These are phyloP conservation scores for Exutisphaerella laricina DNA, from an alignment of 2,329 filamentous ascomycete species.

Conservation along the genomic window DNA sequence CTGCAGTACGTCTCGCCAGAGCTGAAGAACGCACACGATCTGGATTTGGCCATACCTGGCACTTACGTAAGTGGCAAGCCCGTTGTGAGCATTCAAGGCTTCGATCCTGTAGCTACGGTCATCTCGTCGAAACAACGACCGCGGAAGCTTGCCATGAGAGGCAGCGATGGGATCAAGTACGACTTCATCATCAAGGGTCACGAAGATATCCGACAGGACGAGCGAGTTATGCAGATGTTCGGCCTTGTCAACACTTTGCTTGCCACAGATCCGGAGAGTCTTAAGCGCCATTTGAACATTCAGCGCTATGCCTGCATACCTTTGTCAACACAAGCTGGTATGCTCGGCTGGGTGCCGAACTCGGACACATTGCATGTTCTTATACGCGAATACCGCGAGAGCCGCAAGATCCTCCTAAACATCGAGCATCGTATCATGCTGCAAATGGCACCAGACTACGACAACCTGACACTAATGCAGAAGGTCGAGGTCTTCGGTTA, in stretches of 20 bases:
- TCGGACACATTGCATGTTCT: constrained; percentile 95
- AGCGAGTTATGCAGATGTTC: constrained; percentile 99
- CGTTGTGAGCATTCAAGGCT: constrained; percentile 78
- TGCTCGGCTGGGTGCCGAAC: constrained; percentile 95
- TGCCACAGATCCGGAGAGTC: constrained; percentile 87
- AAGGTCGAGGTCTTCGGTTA: constrained; percentile 99
- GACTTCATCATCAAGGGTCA: constrained; percentile 96
- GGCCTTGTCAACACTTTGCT: constrained; percentile 95
- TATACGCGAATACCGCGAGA: constrained; percentile 96
- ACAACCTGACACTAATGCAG: constrained; percentile 98
- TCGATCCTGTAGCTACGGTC: constrained; percentile 83
- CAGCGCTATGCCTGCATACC: constrained; percentile 96
- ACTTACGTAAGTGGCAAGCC: constrained; percentile 79
- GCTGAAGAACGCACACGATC: constrained; percentile 73
- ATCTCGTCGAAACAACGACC: constrained; percentile 97
- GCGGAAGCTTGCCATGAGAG: constrained; percentile 78
- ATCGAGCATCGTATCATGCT: constrained; percentile 99
- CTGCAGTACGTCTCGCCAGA: constrained; percentile 96
- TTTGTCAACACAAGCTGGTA: constrained; percentile 89
- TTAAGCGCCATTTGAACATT: constrained; percentile 95
- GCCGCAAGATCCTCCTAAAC: constrained; percentile 92
- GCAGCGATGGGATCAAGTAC: constrained; percentile 82
- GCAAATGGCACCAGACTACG: constrained; percentile 98
- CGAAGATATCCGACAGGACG: constrained; percentile 97
- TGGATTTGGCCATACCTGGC: constrained; percentile 92